Base-by-base conservation (phyloP, 371 early-diverging fungal species). In the Rhizopus sp. region DNA sequence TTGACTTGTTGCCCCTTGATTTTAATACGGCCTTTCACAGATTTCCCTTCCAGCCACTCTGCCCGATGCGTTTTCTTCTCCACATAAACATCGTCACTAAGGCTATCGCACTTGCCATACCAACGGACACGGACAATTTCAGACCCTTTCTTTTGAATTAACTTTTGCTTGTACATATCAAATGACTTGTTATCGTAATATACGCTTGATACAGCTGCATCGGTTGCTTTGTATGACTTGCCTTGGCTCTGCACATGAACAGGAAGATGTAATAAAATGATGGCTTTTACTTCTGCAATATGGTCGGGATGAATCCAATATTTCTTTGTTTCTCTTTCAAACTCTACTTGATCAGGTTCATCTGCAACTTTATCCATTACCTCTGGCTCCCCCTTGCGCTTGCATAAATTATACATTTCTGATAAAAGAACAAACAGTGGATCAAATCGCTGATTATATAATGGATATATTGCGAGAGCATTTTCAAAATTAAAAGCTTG, bases 261-360 rank as follows among this genome's bases (percentile, higher is more conserved):
- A 9, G 99, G 99, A 16, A 98, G 82, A 63, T 96, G 85, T 68
- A 89, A 87, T 48, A 96, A 81, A 57, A 98, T 92, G 63, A 84
- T 77, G 42, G 88, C 82, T 69, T 95, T 93, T 59, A 98, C 85
- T 66, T 95, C 94, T 56, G 91, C 91, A 44, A 98, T 88, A 73
- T 98, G 95, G 70, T 97, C 96, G 0, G 91, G 91, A 59, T 94
- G 95, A 2, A 98, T 92, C 98, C 98, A 97, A 75, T 95, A 98
- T 78, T 97, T 93, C 54, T 88, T 86, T 9, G 94, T 92, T 59
- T 86, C 82, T 23, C 93, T 77, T 16, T 93, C 89, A 75, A 91
- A 88, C 59, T 86, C 86, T 58, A 77, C 81, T 53, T 85, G 81
- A 13, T 78, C 73, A 52, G 31, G 32, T 12, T 41, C 42, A 9